Conservation (phyloP, 2,329 filamentous ascomycete species). For the Fragosphaeria purpurea region DNA sequence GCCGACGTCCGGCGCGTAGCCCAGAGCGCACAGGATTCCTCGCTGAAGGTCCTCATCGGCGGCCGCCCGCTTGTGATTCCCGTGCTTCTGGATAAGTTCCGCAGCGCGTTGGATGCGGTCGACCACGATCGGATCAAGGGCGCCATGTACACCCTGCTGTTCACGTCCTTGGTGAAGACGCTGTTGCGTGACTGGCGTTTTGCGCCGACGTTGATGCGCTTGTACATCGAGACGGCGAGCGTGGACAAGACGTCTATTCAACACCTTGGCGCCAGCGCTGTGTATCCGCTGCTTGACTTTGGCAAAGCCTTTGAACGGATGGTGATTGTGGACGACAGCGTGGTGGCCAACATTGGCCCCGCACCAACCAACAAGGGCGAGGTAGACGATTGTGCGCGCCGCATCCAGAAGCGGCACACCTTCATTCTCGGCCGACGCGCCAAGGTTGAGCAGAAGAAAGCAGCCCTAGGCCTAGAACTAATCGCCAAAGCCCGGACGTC, state of each 20-base stretch:
- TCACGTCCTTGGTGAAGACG: constrained; percentile 80
- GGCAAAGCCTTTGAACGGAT: constrained; percentile 79
- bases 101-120: constrained; percentile 64
- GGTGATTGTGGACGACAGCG: constrained; percentile 65
- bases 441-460: constrained; percentile 76
- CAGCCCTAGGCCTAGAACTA: constrained; percentile 68
- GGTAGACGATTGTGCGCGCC: constrained; percentile 41
- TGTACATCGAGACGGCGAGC: constrained; percentile 81
- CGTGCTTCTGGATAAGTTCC: constrained; percentile 68
- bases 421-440: constrained; percentile 66
- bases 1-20: constrained; percentile 93
- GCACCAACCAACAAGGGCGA: constrained; percentile 44
- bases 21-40: constrained; percentile 85
- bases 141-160: constrained; percentile 80
- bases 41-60: constrained; percentile 81
- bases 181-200: constrained; percentile 90
- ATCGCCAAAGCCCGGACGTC: constrained; percentile 66
- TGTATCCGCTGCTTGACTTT: constrained; percentile 85
- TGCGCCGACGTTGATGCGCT: constrained; percentile 75
- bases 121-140: constrained; percentile 93
- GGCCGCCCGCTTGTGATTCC: constrained; percentile 84
- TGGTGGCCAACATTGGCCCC: constrained; percentile 53
- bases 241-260: constrained; percentile 95
- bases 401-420: constrained; percentile 57
- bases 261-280: constrained; percentile 67